Evolutionary conservation across 805 yeast genomes (phyloP).

Genomic region (Yarrowia keelungensis): DNA sequence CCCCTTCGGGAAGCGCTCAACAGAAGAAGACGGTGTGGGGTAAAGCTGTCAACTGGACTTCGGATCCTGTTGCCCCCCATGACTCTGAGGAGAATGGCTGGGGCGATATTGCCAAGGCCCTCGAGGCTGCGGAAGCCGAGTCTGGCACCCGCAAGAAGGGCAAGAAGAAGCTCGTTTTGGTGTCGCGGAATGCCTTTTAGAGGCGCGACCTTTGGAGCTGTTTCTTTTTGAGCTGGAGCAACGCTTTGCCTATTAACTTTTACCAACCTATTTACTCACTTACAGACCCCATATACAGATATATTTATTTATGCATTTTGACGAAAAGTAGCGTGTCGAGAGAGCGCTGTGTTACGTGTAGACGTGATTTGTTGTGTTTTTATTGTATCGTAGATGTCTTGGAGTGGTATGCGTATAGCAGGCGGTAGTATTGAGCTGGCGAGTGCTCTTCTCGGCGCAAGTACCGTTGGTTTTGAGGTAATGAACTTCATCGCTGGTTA

Average conservation of each 20-base stretch:
- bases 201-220: too few relatives aligned
- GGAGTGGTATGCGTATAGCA: too few relatives aligned
- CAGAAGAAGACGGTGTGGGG: constrained; percentile 41
- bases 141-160: constrained; percentile 42
- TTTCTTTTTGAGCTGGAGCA: too few relatives aligned
- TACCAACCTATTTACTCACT: constrained; percentile 25
- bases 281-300: constrained; percentile 34
- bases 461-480: too few relatives aligned
- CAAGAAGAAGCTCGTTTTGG: constrained; percentile 47
- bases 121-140: constrained; percentile 40
- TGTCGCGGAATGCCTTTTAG: constrained; percentile 42
- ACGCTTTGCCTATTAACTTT: not conserved
- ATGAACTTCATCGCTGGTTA: too few relatives aligned
- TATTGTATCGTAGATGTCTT: too few relatives aligned
- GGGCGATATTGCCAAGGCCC: constrained; percentile 41
- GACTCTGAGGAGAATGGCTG: constrained; percentile 42
- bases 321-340: not conserved
- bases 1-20: constrained; percentile 38
- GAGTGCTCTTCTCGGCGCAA: too few relatives aligned
- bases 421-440: too few relatives aligned
- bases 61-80: constrained; percentile 42
- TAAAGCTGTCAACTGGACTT: constrained; percentile 41
- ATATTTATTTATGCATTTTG: constrained; percentile 38
- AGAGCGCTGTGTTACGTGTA: not conserved
- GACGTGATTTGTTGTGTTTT: not conserved